A percentile compares a stretch with the other conserved stretches of the same genome.
These are phyloP conservation scores for Bruguiera sexangula DNA, from an alignment of 345 rosid genomes.

Conservation along the genomic window DNA sequence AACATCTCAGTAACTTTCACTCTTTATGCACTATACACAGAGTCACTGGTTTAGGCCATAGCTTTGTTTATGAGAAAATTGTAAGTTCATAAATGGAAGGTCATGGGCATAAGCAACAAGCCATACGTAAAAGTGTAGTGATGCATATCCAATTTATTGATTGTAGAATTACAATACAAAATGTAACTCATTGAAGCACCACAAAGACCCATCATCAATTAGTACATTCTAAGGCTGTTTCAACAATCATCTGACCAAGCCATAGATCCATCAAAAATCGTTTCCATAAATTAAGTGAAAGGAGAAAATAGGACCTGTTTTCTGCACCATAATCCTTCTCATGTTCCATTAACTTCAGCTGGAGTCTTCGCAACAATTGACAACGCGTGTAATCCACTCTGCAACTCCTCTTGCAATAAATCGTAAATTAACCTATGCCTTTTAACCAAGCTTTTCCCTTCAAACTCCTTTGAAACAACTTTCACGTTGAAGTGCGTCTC, in stretches of 20 bases:
- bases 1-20: no score
- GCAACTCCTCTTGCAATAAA: slow-evolving; percentile 75
- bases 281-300: background rate
- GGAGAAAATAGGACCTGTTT: slow-evolving; percentile 18
- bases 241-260: background rate
- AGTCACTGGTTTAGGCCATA: no score
- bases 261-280: background rate
- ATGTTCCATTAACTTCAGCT: slow-evolving; percentile 41
- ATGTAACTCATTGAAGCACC: background rate
- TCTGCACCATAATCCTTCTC: slow-evolving; percentile 12
- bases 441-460: slow-evolving; percentile 90
- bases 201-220: background rate
- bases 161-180: background rate
- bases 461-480: slow-evolving; percentile 71
- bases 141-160: background rate
- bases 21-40: no score
- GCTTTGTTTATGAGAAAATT: no score
- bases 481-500: slow-evolving; percentile 89
- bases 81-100: no score
- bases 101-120: no score
- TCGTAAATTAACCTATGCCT: slow-evolving; percentile 77
- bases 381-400: slow-evolving; percentile 77
- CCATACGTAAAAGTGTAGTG: background rate
- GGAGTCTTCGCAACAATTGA: slow-evolving; percentile 90
- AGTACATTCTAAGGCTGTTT: background rate